phyloP scores from a whole-genome alignment of 768 basidiomycete genomes.

The Nidula microcarpa region DNA sequence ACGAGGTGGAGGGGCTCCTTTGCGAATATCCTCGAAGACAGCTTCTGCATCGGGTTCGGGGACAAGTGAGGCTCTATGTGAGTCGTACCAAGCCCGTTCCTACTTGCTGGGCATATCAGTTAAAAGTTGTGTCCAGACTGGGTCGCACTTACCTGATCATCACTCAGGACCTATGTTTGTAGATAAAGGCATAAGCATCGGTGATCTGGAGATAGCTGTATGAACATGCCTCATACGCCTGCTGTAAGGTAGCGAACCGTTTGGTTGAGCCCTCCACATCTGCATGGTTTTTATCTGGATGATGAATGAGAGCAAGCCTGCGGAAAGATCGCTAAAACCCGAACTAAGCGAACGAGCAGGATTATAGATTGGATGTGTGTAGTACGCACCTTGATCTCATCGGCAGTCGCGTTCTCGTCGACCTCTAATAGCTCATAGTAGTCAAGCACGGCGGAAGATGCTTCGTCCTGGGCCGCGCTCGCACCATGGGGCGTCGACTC shows the following conservation, averaged over 20 bases:
- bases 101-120: slow-evolving; percentile 45
- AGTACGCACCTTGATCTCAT: slow-evolving; percentile 78
- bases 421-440: slow-evolving; percentile 84
- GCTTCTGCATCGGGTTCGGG: slow-evolving; percentile 82
- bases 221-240: slow-evolving; percentile 85
- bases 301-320: slow-evolving; percentile 77
- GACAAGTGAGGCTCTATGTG: slow-evolving; percentile 75
- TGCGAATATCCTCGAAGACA: slow-evolving; percentile 82
- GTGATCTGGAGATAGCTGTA: slow-evolving; percentile 1
- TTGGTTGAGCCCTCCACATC: slow-evolving; percentile 84
- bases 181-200: background rate
- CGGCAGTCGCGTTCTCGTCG: slow-evolving; percentile 75
- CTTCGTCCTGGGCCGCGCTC: slow-evolving; percentile 16
- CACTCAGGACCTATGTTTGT: slow-evolving; percentile 72
- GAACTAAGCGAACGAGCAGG: background rate
- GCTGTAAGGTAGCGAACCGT: slow-evolving; percentile 84
- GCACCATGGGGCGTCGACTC: slow-evolving; percentile 66
- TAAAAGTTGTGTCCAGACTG: slow-evolving; percentile 7
- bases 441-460: slow-evolving; percentile 36
- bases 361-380: too few species aligned
- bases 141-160: slow-evolving; percentile 70
- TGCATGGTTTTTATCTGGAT: slow-evolving; percentile 84
- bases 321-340: slow-evolving; percentile 70
- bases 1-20: slow-evolving; percentile 55
- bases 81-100: slow-evolving; percentile 99